Conservation (phyloP, 1,284 basidiomycete genomes). For the Ustilago bromivora region DNA sequence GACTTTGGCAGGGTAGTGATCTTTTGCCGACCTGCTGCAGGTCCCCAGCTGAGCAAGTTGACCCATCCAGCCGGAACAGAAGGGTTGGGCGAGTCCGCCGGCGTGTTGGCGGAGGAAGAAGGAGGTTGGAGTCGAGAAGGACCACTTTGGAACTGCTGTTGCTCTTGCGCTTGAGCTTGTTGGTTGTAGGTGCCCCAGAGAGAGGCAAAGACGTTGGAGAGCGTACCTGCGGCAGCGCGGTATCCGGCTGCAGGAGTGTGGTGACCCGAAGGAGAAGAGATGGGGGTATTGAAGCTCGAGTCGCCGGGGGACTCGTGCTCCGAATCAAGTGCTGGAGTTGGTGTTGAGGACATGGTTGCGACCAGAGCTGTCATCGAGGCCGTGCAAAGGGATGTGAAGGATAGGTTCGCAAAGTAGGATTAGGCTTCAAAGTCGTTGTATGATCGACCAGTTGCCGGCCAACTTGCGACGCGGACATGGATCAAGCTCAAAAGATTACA, state of each 20-base stretch:
- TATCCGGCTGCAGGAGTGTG: constrained; percentile 40
- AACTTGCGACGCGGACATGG: neutral
- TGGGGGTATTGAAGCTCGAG: constrained; percentile 30
- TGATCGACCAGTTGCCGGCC: too few relatives aligned
- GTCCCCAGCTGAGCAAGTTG: constrained; percentile 47
- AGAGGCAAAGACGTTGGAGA: constrained; percentile 47
- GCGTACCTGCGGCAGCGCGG: constrained; percentile 37
- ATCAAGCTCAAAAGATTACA: neutral
- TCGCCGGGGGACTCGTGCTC: constrained; percentile 27
- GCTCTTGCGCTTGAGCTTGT: constrained; percentile 19
- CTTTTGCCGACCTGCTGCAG: constrained; percentile 32
- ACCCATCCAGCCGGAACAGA: constrained; percentile 49
- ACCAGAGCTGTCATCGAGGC: constrained; percentile 25
- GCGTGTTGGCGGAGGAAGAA: neutral
- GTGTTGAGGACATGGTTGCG: constrained; percentile 34
- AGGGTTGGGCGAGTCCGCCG: constrained; percentile 14
- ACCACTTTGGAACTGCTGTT: constrained; percentile 25
- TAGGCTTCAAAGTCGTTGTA: neutral
- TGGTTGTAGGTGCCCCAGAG: constrained; percentile 48
- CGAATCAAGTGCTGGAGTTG: constrained; percentile 13
- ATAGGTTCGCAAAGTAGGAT: neutral
- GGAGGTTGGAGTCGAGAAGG: constrained; percentile 29
- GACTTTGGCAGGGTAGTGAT: constrained; percentile 18
- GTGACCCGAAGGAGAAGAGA: constrained; percentile 29
- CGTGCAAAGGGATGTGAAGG: neutral